These are phyloP conservation scores for Microbotryomycetes sp. DNA, from an alignment of 1,284 basidiomycete species.

Conservation along the genomic window DNA sequence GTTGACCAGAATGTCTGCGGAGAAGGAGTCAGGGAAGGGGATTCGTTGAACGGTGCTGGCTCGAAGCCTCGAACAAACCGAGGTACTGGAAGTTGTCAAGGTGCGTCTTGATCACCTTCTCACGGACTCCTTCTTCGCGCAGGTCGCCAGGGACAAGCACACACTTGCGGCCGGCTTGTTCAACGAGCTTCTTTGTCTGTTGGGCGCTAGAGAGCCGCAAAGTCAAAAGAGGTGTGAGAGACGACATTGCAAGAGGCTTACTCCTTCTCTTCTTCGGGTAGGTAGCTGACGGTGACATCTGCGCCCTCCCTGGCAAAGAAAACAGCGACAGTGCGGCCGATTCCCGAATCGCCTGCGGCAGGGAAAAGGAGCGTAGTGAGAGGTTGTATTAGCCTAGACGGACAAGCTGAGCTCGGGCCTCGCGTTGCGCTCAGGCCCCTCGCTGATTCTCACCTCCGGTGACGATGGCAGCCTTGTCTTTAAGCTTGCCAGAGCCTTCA, in stretches of 20 bases:
- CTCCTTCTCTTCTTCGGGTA: conserved; percentile 56
- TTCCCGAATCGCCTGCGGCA: conserved; percentile 49
- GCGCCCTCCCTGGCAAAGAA: conserved; percentile 59
- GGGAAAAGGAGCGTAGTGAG: background rate
- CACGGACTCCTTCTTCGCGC: conserved; percentile 41
- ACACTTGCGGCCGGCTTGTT: conserved; percentile 45
- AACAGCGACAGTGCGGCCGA: conserved; percentile 54
- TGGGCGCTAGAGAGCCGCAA: conserved; percentile 36
- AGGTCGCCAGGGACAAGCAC: conserved; percentile 50
- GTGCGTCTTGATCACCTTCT: conserved; percentile 50
- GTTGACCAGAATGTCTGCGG: conserved; percentile 54
- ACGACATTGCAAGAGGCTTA: conserved; percentile 34
- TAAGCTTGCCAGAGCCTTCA: conserved; percentile 48
- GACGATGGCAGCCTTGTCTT: conserved; percentile 55
- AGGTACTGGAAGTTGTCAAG: conserved; percentile 44
- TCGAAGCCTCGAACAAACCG: background rate
- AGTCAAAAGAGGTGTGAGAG: background rate
- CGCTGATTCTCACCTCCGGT: conserved; percentile 42
- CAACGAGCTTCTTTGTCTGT: conserved; percentile 48
- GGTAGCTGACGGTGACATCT: conserved; percentile 58
- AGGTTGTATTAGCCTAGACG: background rate
- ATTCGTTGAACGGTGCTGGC: background rate
- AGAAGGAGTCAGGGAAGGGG: background rate
- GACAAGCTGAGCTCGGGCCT: no score
- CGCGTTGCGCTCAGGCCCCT: no score